These are phyloP conservation scores for Skeletonema menzelii DNA, from an alignment of 108 stramenopile genomes.

Conservation along the genomic window DNA sequence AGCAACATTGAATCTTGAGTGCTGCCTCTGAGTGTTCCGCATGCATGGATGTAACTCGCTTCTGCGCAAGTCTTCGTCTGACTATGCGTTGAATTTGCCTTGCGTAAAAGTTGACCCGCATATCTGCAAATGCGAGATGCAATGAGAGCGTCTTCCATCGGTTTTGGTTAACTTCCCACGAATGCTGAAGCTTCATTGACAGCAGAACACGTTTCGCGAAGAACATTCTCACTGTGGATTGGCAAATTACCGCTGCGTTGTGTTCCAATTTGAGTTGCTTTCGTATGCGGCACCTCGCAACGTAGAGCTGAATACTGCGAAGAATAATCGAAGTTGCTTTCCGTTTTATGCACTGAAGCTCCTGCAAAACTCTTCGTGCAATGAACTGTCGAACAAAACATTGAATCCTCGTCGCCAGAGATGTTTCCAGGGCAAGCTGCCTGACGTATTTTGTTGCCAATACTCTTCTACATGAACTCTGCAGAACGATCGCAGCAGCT, in stretches of 20 bases:
- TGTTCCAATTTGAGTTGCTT: conserved; percentile 31
- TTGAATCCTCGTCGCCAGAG: conserved; percentile 37
- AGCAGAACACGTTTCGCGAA: conserved; percentile 23
- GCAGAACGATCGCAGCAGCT: conserved; percentile 33
- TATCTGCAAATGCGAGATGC: conserved; percentile 32
- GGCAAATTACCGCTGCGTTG: conserved; percentile 29
- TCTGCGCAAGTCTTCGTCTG: conserved; percentile 22
- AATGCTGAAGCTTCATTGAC: conserved; percentile 21
- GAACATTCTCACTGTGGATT: conserved; percentile 42
- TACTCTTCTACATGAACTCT: conserved; percentile 34
- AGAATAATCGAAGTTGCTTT: conserved; percentile 18
- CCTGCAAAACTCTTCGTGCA: conserved; percentile 12
- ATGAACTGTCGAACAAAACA: conserved; percentile 18
- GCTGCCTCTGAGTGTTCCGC: conserved; percentile 15
- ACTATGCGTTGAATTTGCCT: conserved; percentile 41
- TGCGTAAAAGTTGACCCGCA: conserved; percentile 23
- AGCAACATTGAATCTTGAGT: conserved; percentile 31
- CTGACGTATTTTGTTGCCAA: conserved; percentile 20
- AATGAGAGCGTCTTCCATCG: conserved; percentile 27
- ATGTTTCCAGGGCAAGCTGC: conserved; percentile 3
- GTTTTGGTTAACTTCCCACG: conserved; percentile 24
- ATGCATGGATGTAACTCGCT: conserved; percentile 2
- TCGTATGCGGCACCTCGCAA: conserved; percentile 28
- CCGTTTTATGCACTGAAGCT: conserved; percentile 2
- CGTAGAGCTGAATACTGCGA: conserved; percentile 1